Base-by-base conservation (phyloP, 352 stramenopile species). In the Globisporangium heterothallicum region DNA sequence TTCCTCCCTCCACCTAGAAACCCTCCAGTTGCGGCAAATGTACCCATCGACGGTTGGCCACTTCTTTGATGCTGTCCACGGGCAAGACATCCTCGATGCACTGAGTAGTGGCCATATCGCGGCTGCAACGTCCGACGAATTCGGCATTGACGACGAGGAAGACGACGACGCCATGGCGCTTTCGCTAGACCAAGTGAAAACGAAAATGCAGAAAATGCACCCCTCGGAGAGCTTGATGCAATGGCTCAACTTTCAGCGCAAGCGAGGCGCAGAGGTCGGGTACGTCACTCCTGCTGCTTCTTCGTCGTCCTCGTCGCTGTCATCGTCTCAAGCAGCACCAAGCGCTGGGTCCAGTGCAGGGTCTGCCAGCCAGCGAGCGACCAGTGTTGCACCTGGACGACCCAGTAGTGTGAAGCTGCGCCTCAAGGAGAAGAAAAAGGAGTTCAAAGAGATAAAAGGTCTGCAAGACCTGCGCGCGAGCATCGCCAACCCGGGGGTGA, bases 241-340 rank as follows among this genome's bases (percentile, higher is more conserved):
- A 44, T 87, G 75, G 75, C 27, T 89, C 16, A 89, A 86, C 43
- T 87, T 82, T 38, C 78, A 89, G 41, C 72, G 70, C 21, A 66
- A 68, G 43, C 71, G 75, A 24, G 64, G 61, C 2, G 68, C 53
- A 24, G 63, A 78, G 19, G 75, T 74, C 53, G 32, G 59, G 8
- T 47, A 66, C 16, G 57, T 48, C 6, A 47, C 59, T 12, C n/a
- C n/a, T n/a, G n/a, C n/a, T n/a, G n/a, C n/a, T n/a, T n/a, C 32
- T 3, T 38, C 32, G 32, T 8, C n/a, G 32, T 16, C 32, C 4
- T 49, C 6, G 27, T 18, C 8, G 32, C 58, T 9, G 18, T 43
- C 0, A 49, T 22, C 1, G 18, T 14, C 14, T 7, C n/a, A 25
- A 53, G 24, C 46, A 53, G 13, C 14, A 26, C n/a, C 26, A 16